Base-by-base conservation (phyloP, 305 asterid genomes). In the Striga hermonthica region DNA sequence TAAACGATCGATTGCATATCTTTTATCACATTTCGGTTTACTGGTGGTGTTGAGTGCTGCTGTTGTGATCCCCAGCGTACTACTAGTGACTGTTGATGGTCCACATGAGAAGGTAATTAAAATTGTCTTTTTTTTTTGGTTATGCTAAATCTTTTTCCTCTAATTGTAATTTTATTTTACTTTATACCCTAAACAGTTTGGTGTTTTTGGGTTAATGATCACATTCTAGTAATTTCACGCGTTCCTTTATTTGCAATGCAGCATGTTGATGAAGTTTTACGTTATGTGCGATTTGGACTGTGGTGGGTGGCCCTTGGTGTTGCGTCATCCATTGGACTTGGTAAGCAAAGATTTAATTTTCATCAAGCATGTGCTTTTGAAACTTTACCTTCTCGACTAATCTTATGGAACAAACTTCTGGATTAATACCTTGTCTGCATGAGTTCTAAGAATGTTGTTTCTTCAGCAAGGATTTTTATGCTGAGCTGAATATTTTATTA, bases 291-390 rank as follows among this genome's bases (percentile, higher is more conserved):
- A 69, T 93, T 90, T 72, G 96, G 89, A 62, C 53, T 90, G 41
- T 93, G 98, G 98, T 93, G 98, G 98, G 64, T 90, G 64, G 88
- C 96, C 71, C 98, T 93, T 68, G 98, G 98, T 68, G 94, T 93
- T 76, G 98, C 97, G 56, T 93, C 98, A 76, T 93, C 98, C 69
- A 90, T 93, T 60, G 98, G 98, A 75, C 96, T 93, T 72, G 98
- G 97, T 93, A 84, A 71, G 91, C 66, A 31, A 65, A 12, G 15
- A 49, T 6, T 34, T 7, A n/a, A 49, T 35, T 22, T 22, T 22
- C 31, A 22, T 0, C 31, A 22, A 22, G 31, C 31, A 22, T 22
- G 31, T 22, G 31, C 31, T 22, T 22, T 22, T 1, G 31, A 22
- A 22, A 22, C 31, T 22, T 22, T 22, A 22, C 31, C 31, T 22